These are phyloP conservation scores for Wickerhamiella sergipiensis DNA, from an alignment of 805 yeast species.

Conservation along the genomic window DNA sequence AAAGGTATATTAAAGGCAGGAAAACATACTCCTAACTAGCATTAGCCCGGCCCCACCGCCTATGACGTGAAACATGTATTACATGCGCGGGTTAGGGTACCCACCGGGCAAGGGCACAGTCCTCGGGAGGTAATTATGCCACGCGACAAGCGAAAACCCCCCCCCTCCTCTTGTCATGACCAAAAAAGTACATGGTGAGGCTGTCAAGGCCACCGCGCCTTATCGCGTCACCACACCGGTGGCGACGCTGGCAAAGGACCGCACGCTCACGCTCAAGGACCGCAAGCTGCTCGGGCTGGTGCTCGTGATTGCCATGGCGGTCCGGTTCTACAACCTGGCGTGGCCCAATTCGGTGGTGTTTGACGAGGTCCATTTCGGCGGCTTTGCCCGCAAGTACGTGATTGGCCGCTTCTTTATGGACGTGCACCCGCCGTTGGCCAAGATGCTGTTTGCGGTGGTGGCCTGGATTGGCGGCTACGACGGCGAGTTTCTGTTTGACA, in stretches of 20 bases:
- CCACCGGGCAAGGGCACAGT: neutral
- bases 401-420: slow-evolving; percentile 53
- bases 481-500: slow-evolving; percentile 29
- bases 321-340: slow-evolving; percentile 49
- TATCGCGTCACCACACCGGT: slow-evolving; percentile 20
- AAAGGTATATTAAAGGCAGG: no score
- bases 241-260: slow-evolving; percentile 13
- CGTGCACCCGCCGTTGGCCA: slow-evolving; percentile 60
- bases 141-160: neutral
- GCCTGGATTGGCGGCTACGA: slow-evolving; percentile 41
- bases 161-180: neutral
- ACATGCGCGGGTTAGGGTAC: neutral
- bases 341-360: slow-evolving; percentile 75
- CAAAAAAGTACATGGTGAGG: neutral
- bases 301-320: slow-evolving; percentile 36
- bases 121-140: neutral
- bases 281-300: slow-evolving; percentile 25
- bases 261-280: slow-evolving; percentile 15
- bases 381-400: slow-evolving; percentile 77
- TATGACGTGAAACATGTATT: neutral
- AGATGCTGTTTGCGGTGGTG: slow-evolving; percentile 42
- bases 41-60: no score
- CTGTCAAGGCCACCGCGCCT: slow-evolving; percentile 6
- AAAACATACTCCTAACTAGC: no score
- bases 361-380: slow-evolving; percentile 93